These are phyloP conservation scores for Erodium texanum DNA, from an alignment of 441 rosid species.

Conservation along the genomic window DNA sequence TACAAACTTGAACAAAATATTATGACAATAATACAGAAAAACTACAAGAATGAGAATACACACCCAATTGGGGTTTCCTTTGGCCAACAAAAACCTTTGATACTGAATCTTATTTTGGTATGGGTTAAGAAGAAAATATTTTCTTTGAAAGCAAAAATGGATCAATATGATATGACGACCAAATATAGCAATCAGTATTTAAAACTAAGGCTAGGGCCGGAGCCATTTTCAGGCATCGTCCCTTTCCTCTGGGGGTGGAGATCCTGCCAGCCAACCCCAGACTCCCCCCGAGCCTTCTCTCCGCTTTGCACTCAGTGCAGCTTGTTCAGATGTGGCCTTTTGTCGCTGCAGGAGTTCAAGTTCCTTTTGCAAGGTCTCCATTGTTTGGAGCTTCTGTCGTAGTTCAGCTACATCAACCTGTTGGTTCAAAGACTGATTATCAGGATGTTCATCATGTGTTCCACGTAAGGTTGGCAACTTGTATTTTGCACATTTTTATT, in stretches of 20 bases:
- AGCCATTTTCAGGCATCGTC: conserved; percentile 30
- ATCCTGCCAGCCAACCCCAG: conserved; percentile 97
- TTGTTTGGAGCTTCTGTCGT: conserved; percentile 74
- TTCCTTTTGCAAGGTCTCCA: conserved; percentile 83
- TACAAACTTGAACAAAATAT: not conserved
- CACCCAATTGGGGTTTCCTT: conserved; percentile 3
- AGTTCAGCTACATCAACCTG: conserved; percentile 96
- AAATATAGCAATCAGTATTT: conserved; percentile 16
- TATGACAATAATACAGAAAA: not conserved
- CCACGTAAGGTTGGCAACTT: not conserved
- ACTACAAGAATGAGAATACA: conserved; percentile 13
- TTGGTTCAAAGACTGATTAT: conserved; percentile 11
- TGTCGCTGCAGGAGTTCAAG: conserved; percentile 87
- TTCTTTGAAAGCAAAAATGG: conserved; percentile 14
- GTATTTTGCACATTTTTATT: not conserved
- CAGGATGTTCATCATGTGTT: not conserved
- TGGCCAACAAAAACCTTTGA: conserved; percentile 13
- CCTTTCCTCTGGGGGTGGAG: conserved; percentile 37
- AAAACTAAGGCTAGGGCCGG: not conserved
- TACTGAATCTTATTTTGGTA: conserved; percentile 14
- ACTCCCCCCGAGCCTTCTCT: conserved; percentile 73
- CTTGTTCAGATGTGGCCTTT: conserved; percentile 96
- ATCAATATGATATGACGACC: conserved; percentile 14
- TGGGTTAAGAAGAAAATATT: conserved; percentile 13
- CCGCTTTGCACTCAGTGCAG: conserved; percentile 55